Percentiles rank a stretch among this genome's conserved stretches.
These are phyloP conservation scores for Noccaea caerulescens DNA, from an alignment of 345 rosid genomes.

Conservation along the genomic window DNA sequence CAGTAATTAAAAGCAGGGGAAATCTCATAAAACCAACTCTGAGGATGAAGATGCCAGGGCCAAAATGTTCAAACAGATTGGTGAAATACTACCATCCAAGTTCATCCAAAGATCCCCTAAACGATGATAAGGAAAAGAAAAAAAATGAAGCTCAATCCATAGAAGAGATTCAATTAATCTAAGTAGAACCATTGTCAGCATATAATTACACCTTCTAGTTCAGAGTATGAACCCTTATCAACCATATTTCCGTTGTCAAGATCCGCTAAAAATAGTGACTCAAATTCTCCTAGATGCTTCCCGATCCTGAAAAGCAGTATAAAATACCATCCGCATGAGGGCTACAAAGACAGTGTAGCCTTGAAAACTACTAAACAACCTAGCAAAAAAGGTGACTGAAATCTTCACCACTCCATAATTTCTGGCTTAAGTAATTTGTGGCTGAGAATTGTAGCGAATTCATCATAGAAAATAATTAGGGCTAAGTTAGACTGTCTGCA, in stretches of 20 bases:
- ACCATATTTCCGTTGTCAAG: slow-evolving; percentile 63
- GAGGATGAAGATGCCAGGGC: slow-evolving; percentile 65
- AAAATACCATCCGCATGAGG: slow-evolving; percentile 20
- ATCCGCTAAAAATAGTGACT: slow-evolving; percentile 70
- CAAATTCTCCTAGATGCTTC: slow-evolving; percentile 79
- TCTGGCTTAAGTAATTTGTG: slow-evolving; percentile 63
- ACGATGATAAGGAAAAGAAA: slow-evolving; percentile 27
- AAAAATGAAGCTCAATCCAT: slow-evolving; percentile 29
- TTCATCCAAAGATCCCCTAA: slow-evolving; percentile 93
- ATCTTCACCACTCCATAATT: slow-evolving; percentile 73
- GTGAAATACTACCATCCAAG: slow-evolving; percentile 85
- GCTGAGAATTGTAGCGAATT: slow-evolving; percentile 59
- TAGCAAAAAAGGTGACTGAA: slow-evolving; percentile 21
- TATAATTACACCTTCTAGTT: slow-evolving; percentile 61
- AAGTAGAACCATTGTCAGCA: slow-evolving; percentile 15
- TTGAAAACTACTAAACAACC: slow-evolving; percentile 34
- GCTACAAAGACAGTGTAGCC: slow-evolving; percentile 12
- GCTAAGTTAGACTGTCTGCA: slow-evolving; percentile 65
- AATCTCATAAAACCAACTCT: slow-evolving; percentile 51
- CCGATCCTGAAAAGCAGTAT: slow-evolving; percentile 58
- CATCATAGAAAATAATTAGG: slow-evolving; percentile 72
- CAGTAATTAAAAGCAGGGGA: slow-evolving; percentile 24
- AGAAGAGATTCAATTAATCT: slow-evolving; percentile 12
- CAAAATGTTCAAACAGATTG: slow-evolving; percentile 77
- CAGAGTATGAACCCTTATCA: slow-evolving; percentile 48